Base-by-base conservation (phyloP, 257 asterid genomes). In the Nicotiana paniculata region DNA sequence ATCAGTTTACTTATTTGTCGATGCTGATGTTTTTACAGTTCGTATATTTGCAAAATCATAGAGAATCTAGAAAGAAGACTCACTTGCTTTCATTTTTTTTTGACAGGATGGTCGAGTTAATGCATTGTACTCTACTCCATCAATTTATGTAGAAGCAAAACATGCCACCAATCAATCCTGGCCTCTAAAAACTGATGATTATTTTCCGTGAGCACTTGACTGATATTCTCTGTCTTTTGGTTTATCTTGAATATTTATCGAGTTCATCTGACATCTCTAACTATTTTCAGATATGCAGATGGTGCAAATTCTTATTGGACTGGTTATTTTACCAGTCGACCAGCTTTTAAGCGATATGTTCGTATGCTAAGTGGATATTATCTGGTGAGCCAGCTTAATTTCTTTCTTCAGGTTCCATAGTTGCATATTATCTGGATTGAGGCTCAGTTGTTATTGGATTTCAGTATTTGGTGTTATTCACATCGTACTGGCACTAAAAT, bases 81-180 rank as follows among this genome's bases (percentile, higher is more conserved):
- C 10, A 78, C 30, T 18, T 39, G 72, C 39, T 37, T 37, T 59
- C 37, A 39, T 16, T 78, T 78, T 26, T 61, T 46, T 48, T 35
- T 81, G 79, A 81, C 94, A 94, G 98, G 97, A 93, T 84, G 98
- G 98, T 35, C 90, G 91, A 82, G 89, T 93, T 75, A 93, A 95
- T 89, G 97, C 93, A 43, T 86, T 95, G 81, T 95, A 95, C 87
- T 95, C 98, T 77, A 93, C 98, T 6, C 98, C 97, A 68, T 93
- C 97, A 46, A 68, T 92, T 81, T 95, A 95, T 83, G 90, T 92
- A 8, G 97, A 95, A 86, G 95, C 97, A 48, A 93, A 95, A 85
- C 85, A 88, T 80, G 93, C 92, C 18, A 86, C 91, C 46, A 84
- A 86, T 43, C 88, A 86, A 69, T 53, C 93, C 5, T 95, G 97